Evolutionary conservation across 495 filamentous ascomycete species (phyloP).

Genomic region (Cladorrhinum samala): DNA sequence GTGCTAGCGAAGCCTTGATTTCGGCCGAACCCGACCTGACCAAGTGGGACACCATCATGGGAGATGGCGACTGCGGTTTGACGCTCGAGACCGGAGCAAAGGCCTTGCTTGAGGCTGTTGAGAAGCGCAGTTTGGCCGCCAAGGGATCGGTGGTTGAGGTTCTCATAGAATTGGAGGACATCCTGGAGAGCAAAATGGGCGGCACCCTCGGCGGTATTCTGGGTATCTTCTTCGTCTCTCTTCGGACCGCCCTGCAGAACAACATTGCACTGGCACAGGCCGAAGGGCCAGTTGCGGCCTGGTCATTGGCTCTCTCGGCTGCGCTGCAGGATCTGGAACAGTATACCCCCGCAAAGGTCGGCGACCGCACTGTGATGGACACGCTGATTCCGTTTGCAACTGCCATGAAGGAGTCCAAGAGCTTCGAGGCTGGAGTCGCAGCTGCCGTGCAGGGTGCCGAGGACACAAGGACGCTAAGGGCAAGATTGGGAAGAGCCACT

Average conservation of each 20-base stretch:
- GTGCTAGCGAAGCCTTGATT: conserved; percentile 46
- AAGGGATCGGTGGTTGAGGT: conserved; percentile 45
- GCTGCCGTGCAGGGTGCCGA: conserved; percentile 51
- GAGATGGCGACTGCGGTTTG: conserved; percentile 60
- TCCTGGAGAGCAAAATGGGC: conserved; percentile 54
- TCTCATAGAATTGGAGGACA: conserved; percentile 48
- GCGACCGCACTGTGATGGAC: conserved; percentile 52
- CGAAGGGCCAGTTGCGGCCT: conserved; percentile 26
- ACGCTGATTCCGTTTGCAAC: conserved; percentile 53
- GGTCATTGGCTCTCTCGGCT: conserved; percentile 31
- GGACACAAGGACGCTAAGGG: conserved; percentile 47
- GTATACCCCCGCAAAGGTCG: conserved; percentile 44
- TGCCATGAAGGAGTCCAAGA: conserved; percentile 35
- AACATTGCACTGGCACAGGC: conserved; percentile 28
- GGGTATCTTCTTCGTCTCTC: conserved; percentile 53
- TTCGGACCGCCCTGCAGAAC: conserved; percentile 43
- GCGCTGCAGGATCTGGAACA: conserved; percentile 40
- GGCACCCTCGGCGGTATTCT: conserved; percentile 57
- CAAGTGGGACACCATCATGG: conserved; percentile 58
- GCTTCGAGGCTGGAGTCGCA: conserved; percentile 45
- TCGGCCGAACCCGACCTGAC: conserved; percentile 54
- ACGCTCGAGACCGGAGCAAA: conserved; percentile 47
- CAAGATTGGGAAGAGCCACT: conserved; percentile 52
- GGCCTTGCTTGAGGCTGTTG: conserved; percentile 35
- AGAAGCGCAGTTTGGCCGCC: conserved; percentile 25